phyloP scores from a whole-genome alignment of 2,329 filamentous ascomycete genomes.

The Trichoderma sp. region DNA sequence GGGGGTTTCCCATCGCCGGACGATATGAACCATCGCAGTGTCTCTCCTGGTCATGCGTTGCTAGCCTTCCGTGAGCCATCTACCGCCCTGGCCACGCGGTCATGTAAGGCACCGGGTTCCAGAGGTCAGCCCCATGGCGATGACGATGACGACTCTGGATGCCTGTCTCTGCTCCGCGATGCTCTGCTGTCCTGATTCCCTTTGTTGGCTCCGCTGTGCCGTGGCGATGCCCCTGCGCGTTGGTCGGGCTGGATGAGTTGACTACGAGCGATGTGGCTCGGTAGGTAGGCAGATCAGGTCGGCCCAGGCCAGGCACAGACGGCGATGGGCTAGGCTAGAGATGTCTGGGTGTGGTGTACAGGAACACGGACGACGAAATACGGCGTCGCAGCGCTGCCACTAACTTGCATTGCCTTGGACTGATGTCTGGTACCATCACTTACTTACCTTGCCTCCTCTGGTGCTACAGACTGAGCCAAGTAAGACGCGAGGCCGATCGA shows the following conservation, averaged over 20 bases:
- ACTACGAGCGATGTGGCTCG: background rate
- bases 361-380: conserved; percentile 13
- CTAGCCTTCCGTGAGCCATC: conserved; percentile 27
- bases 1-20: conserved; percentile 34
- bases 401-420: background rate
- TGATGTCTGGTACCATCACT: too few relatives aligned
- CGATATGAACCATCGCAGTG: conserved; percentile 36
- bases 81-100: conserved; percentile 35
- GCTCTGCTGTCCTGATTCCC: too few relatives aligned
- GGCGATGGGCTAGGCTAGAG: background rate
- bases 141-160: conserved; percentile 26
- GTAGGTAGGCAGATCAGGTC: conserved; percentile 16
- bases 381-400: conserved; percentile 15
- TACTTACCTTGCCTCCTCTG: background rate
- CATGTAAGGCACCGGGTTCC: conserved; percentile 37
- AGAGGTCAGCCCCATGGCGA: conserved; percentile 31
- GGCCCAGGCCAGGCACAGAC: conserved; percentile 7
- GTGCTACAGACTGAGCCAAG: background rate
- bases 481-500: background rate
- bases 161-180: conserved; percentile 11
- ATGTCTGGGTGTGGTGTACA: conserved; percentile 17
- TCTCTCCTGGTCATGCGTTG: conserved; percentile 36
- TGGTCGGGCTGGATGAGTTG: background rate
- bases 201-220: conserved; percentile 1
- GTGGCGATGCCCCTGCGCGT: conserved; percentile 16